These are phyloP conservation scores for Sugiyamaella americana DNA, from an alignment of 805 yeast species.

Conservation along the genomic window DNA sequence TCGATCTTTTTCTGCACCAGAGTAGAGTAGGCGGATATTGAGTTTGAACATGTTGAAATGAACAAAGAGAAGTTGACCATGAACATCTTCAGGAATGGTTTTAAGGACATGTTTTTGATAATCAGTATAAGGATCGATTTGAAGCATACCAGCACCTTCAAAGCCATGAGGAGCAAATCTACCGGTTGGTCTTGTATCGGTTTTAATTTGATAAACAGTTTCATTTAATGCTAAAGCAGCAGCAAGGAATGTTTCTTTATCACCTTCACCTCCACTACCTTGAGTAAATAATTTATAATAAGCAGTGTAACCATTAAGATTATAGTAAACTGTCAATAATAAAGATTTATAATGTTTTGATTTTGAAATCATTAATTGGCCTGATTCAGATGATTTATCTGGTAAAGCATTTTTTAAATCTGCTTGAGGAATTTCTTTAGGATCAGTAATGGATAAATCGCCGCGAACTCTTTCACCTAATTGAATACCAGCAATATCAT, in stretches of 20 bases:
- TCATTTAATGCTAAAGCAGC: slow-evolving; percentile 59
- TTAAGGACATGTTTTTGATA: slow-evolving; percentile 24
- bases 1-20: slow-evolving; percentile 33
- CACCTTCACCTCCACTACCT: slow-evolving; percentile 71
- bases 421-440: slow-evolving; percentile 38
- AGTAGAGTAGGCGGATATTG: slow-evolving; percentile 49
- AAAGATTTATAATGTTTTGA: slow-evolving; percentile 50
- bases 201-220: slow-evolving; percentile 8
- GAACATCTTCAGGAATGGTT: slow-evolving; percentile 6
- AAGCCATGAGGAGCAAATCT: slow-evolving; percentile 35
- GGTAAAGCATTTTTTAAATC: slow-evolving; percentile 64
- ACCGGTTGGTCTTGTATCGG: slow-evolving; percentile 29
- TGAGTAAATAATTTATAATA: slow-evolving; percentile 55
- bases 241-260: slow-evolving; percentile 68
- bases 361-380: slow-evolving; percentile 57
- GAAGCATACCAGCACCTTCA: slow-evolving; percentile 72
- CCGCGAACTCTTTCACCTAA: slow-evolving; percentile 37
- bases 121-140: slow-evolving; percentile 61
- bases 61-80: slow-evolving; percentile 38
- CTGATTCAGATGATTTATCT: slow-evolving; percentile 63
- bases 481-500: slow-evolving; percentile 56
- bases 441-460: slow-evolving; percentile 22
- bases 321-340: slow-evolving; percentile 56
- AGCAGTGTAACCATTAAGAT: slow-evolving; percentile 53
- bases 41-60: slow-evolving; percentile 66